A percentile compares a stretch with the other conserved stretches of the same genome.
phyloP scores from a whole-genome alignment of 31 red algal genomes.

The Odonthalia washingtoniensis region DNA sequence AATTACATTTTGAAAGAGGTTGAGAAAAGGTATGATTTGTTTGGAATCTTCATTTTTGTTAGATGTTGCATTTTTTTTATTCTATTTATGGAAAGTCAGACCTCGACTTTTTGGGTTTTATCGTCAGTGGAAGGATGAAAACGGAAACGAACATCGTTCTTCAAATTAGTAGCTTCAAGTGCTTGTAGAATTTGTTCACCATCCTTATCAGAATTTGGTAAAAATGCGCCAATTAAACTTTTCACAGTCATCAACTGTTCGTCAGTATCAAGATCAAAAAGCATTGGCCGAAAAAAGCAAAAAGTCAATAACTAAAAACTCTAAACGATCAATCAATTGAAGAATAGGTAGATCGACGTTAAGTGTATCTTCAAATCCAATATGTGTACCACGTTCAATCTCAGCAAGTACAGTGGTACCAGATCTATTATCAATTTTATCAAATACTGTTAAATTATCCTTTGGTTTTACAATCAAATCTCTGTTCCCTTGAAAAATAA shows the following conservation, averaged over 20 bases:
- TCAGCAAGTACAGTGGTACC: background rate
- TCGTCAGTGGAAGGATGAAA: no score
- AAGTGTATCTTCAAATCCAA: conserved; percentile 43
- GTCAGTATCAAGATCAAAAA: background rate
- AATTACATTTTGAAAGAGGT: no score
- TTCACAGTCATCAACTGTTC: conserved; percentile 23
- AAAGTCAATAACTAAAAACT: conserved; percentile 1
- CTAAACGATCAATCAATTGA: background rate
- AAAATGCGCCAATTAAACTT: no score
- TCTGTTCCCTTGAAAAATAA: background rate
- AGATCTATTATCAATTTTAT: background rate
- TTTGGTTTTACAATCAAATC: background rate
- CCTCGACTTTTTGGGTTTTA: no score
- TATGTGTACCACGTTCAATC: background rate
- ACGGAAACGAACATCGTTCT: no score
- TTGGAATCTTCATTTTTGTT: no score
- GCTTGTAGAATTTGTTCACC: no score
- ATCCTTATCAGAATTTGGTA: no score
- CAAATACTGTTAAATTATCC: background rate
- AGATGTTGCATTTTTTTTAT: no score
- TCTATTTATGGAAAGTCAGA: no score
- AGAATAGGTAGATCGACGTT: conserved; percentile 33
- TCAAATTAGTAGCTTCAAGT: no score
- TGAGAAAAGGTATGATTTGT: no score
- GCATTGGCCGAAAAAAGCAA: background rate